phyloP scores from a whole-genome alignment of 129 eudicot species.

The Arctium lappa region DNA sequence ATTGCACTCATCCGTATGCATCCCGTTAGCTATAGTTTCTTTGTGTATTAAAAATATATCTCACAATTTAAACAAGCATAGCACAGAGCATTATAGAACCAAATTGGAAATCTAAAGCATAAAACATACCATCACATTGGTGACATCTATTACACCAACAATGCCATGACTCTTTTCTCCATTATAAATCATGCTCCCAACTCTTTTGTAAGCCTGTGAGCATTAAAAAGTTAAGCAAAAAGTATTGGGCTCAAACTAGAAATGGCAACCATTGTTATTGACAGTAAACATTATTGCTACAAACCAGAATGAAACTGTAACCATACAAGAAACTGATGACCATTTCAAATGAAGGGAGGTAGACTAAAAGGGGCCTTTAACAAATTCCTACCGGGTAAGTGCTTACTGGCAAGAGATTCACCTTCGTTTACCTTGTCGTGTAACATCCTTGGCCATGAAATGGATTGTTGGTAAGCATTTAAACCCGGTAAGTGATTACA shows the following conservation, averaged over 20 bases:
- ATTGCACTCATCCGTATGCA: not conserved
- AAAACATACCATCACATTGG: constrained; percentile 49
- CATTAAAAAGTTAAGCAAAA: not conserved
- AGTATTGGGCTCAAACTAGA: not conserved
- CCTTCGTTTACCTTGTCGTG: too few species aligned
- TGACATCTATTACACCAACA: constrained; percentile 74
- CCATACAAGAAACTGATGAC: too few species aligned
- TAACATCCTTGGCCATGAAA: too few species aligned
- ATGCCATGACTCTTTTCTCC: constrained; percentile 75
- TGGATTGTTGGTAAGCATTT: too few species aligned
- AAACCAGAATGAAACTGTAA: too few species aligned
- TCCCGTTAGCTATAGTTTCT: not conserved
- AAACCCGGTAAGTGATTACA: too few species aligned
- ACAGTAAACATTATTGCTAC: not conserved
- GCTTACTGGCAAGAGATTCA: too few species aligned
- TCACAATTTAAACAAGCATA: not conserved
- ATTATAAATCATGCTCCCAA: constrained; percentile 72
- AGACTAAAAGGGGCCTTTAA: too few species aligned
- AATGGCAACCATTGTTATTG: not conserved
- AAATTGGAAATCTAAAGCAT: not conserved
- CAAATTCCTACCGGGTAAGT: too few species aligned
- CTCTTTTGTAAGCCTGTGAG: constrained; percentile 76
- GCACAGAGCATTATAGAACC: not conserved
- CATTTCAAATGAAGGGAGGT: too few species aligned
- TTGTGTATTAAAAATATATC: too few species aligned